phyloP scores from a whole-genome alignment of 2,329 filamentous ascomycete genomes.

The Beauveria brongniartii region DNA sequence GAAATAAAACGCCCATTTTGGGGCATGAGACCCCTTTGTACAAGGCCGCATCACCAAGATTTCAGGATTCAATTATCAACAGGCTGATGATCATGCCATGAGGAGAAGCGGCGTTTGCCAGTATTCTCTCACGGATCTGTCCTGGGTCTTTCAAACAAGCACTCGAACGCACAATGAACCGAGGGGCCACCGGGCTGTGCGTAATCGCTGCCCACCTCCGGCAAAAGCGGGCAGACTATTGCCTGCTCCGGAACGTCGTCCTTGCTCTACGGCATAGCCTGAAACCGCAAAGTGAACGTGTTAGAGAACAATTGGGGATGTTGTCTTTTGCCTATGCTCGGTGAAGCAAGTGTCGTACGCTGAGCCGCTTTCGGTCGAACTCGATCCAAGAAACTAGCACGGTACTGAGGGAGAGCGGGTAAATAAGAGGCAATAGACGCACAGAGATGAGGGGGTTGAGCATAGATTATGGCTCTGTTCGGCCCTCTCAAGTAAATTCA shows the following conservation, averaged over 20 bases:
- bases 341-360: background rate
- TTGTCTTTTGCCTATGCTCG: background rate
- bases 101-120: background rate
- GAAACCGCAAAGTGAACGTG: background rate
- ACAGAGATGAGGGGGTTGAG: background rate
- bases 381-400: background rate
- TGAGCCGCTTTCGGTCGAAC: background rate
- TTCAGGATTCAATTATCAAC: no score
- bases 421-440: background rate
- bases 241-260: background rate
- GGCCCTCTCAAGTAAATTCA: background rate
- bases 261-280: background rate
- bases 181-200: background rate
- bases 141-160: background rate
- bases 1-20: no score
- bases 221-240: background rate
- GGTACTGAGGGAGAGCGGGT: background rate
- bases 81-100: background rate
- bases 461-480: background rate
- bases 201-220: background rate
- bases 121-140: background rate
- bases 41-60: background rate
- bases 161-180: background rate
- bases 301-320: background rate
- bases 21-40: background rate